Percentiles rank a stretch among this genome's conserved stretches.
phyloP scores from a whole-genome alignment of 1,284 basidiomycete genomes.

The Butyriboletus appendiculatus region DNA sequence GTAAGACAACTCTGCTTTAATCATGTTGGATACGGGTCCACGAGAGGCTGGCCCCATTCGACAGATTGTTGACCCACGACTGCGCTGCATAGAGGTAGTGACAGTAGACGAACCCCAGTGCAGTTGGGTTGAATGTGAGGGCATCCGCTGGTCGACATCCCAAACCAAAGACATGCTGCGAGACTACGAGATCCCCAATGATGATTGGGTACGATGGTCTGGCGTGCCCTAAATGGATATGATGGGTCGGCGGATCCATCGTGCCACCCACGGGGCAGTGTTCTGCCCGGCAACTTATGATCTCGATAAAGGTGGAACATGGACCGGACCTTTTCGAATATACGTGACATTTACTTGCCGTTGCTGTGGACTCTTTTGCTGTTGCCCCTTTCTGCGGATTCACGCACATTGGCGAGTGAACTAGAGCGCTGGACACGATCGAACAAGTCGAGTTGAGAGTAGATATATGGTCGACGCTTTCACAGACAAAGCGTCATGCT shows the following conservation, averaged over 20 bases:
- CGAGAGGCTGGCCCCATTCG: not conserved
- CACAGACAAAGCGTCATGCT: not conserved
- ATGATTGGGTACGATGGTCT: not conserved
- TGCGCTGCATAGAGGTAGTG: not conserved
- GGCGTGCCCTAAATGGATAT: not conserved
- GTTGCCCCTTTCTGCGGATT: not conserved
- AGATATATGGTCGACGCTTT: not conserved
- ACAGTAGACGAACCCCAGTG: not conserved
- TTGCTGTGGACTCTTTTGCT: not conserved
- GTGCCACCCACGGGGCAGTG: not conserved
- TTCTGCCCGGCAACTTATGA: not conserved
- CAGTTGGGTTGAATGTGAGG: not conserved
- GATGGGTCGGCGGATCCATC: not conserved
- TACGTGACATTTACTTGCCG: not conserved
- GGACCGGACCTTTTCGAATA: not conserved
- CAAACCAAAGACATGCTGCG: not conserved
- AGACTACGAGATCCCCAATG: not conserved
- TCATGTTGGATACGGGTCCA: not conserved
- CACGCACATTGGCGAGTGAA: not conserved
- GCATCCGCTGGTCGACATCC: not conserved
- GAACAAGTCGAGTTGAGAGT: not conserved
- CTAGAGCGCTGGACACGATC: not conserved
- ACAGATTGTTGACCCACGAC: not conserved
- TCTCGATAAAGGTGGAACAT: not conserved
- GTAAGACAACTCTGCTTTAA: not conserved